Base-by-base conservation (phyloP, 352 stramenopile genomes). In the Pythium grandisporangium region DNA sequence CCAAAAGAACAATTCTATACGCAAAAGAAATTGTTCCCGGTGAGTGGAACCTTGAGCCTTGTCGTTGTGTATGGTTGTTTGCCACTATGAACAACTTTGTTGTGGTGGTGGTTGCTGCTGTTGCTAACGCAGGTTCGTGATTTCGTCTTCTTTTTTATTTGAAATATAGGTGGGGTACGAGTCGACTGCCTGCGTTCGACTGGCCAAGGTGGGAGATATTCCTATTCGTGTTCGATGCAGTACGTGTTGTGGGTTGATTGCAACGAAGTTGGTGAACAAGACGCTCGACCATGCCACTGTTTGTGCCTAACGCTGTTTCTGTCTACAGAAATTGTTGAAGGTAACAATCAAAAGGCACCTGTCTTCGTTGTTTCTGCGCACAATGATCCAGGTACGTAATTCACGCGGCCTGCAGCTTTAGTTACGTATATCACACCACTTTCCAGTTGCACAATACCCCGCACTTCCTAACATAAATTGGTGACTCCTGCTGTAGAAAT, bases 1-100 rank as follows among this genome's bases (percentile, higher is more conserved):
- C 69, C 75, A 3, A 78, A 85, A 33, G 52, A 73, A 23, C 58
- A 76, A 3, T 90, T 81, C 53, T 83, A 79, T 44, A 87, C 66
- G 19, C 67, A 61, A 25, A 85, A 87, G 48, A 85, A 85, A 36
- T 51, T 92, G 3, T 90, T 88, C 44, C 76, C 79, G 23, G 71
- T 87, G 35, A 21, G 60, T 48, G 45, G n/a, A n/a, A n/a, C n/a
- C n/a, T n/a, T n/a, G n/a, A n/a, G n/a, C n/a, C n/a, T n/a, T n/a
- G n/a, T n/a, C n/a, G n/a, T n/a, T n/a, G n/a, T n/a, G n/a, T n/a
- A n/a, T n/a, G n/a, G n/a, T n/a, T n/a, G n/a, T n/a, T n/a, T n/a
- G n/a, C n/a, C n/a, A n/a, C n/a, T n/a, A n/a, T n/a, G n/a, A n/a
- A n/a, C n/a, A n/a, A n/a, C n/a, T 35, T 27, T 16, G 21, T 2